These are phyloP conservation scores for Orbilia quercus DNA, from an alignment of 2,329 filamentous ascomycete species.

Conservation along the genomic window DNA sequence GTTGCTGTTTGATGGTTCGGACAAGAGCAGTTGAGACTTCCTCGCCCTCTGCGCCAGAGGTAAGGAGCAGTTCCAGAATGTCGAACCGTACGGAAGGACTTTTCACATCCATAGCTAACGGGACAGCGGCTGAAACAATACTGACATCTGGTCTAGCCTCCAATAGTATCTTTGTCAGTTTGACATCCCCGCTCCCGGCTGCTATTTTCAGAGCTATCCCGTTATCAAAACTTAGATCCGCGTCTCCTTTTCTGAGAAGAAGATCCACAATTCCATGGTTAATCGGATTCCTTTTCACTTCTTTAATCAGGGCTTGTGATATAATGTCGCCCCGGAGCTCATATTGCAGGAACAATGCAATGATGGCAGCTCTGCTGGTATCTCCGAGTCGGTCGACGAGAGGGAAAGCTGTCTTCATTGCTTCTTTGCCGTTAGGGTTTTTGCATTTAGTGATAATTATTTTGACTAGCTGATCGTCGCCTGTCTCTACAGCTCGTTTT, in stretches of 20 bases:
- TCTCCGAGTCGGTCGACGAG: slow-evolving; percentile 28
- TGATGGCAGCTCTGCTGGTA: slow-evolving; percentile 14
- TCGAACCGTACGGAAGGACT: slow-evolving; percentile 32
- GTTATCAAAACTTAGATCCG: slow-evolving; percentile 20
- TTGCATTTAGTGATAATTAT: slow-evolving; percentile 34
- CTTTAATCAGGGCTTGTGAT: slow-evolving; percentile 36
- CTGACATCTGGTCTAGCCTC: slow-evolving; percentile 20
- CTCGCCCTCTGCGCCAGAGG: slow-evolving; percentile 45
- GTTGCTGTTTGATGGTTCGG: slow-evolving; percentile 39
- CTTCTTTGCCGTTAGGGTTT: slow-evolving; percentile 15
- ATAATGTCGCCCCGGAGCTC: slow-evolving; percentile 31
- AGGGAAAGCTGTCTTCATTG: slow-evolving; percentile 35
- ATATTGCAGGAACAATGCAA: slow-evolving; percentile 31
- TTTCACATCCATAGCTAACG: slow-evolving; percentile 38
- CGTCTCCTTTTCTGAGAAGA: slow-evolving; percentile 29
- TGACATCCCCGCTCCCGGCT: slow-evolving; percentile 22
- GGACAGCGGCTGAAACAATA: slow-evolving; percentile 37
- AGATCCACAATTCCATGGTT: slow-evolving; percentile 36
- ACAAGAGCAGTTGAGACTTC: slow-evolving; percentile 44
- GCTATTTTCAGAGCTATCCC: slow-evolving; percentile 43
- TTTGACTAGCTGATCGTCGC: slow-evolving; percentile 35
- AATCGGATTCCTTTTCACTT: slow-evolving; percentile 32
- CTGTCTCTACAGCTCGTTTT: slow-evolving; percentile 46
- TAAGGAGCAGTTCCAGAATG: slow-evolving; percentile 36
- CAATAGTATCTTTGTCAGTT: slow-evolving; percentile 35